phyloP scores from a whole-genome alignment of 2,329 filamentous ascomycete genomes.

The Claviceps paspali region DNA sequence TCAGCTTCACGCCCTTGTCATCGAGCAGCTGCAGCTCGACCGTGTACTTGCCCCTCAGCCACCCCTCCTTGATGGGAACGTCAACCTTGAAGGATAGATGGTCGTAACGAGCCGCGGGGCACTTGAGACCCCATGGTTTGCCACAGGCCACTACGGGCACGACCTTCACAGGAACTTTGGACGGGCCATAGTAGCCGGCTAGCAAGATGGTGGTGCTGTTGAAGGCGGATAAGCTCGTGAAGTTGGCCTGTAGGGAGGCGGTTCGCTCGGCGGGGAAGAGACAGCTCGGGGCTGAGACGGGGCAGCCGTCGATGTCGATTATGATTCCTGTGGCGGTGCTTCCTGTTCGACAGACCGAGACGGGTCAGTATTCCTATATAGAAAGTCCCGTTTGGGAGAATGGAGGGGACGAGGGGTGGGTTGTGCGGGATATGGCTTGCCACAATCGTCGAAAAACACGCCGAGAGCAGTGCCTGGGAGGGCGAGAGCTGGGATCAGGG shows the following conservation, averaged over 20 bases:
- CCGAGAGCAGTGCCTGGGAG: not conserved
- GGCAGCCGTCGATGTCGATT: slow-evolving; percentile 5
- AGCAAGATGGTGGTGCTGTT: not conserved
- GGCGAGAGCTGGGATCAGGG: not conserved
- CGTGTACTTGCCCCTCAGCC: not conserved
- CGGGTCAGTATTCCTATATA: too few relatives aligned
- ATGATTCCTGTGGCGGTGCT: slow-evolving; percentile 2
- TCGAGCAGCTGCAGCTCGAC: slow-evolving; percentile 1
- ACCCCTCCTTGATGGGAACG: not conserved
- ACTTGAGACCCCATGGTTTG: slow-evolving; percentile 4
- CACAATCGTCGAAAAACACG: slow-evolving; percentile 1
- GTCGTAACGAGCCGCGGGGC: not conserved
- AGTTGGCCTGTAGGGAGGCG: slow-evolving; percentile 1
- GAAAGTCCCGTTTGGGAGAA: too few relatives aligned
- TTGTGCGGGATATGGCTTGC: not conserved
- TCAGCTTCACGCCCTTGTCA: not conserved
- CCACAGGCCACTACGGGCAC: not conserved
- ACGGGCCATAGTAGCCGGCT: not conserved
- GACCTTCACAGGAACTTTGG: not conserved
- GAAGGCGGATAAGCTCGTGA: too few relatives aligned
- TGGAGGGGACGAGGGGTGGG: too few relatives aligned
- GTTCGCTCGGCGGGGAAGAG: not conserved
- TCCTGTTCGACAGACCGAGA: too few relatives aligned
- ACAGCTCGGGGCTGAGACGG: slow-evolving; percentile 1
- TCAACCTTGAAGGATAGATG: slow-evolving; percentile 1